Base-by-base conservation (phyloP, 192 early-diverging fungal genomes). In the Entomortierella beljakovae region DNA sequence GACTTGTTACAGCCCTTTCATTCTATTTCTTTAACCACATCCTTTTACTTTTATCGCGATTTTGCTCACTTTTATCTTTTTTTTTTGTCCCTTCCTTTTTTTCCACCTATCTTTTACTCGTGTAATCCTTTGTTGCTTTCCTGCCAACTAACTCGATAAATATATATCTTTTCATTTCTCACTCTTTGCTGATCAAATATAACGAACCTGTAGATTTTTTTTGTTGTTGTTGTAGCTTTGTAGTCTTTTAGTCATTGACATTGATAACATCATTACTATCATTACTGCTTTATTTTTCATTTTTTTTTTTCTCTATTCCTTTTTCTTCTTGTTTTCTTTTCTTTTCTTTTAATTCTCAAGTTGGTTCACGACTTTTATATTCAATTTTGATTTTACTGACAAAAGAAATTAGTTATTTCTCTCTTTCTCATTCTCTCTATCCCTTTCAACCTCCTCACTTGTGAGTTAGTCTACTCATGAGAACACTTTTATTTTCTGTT, bases 391-490 rank as follows among this genome's bases (percentile, higher is more conserved):
- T n/a, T n/a, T n/a, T n/a, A n/a, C n/a, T n/a, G n/a, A n/a, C n/a
- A n/a, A n/a, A n/a, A n/a, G n/a, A n/a, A n/a, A n/a, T n/a, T n/a
- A n/a, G n/a, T n/a, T n/a, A n/a, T 23, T 18, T 5, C 9, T 25
- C 34, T 60, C 57, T 40, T 15, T 23, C 10, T 46, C 34, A 3
- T 38, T 43, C 32, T 3, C 13, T 9, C 7, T 33, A 57, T 26
- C 49, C 42, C 51, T 35, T 28, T 61, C 26, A 32, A 29, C 23
- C 53, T n/a, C n/a, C n/a, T n/a, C 42, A 61, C 52, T 66, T 40
- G 37, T 66, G 64, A 56, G 38, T 56, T 18, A 59, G 23, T 6
- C 18, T 42, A 53, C 56, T 66, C 53, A 75, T 75, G 72, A 61
- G 58, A 59, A 40, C 60, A 18, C 59, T 56, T 13, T 7, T 61